Base-by-base conservation (phyloP, 768 basidiomycete genomes). In the Arthromyces matolae region DNA sequence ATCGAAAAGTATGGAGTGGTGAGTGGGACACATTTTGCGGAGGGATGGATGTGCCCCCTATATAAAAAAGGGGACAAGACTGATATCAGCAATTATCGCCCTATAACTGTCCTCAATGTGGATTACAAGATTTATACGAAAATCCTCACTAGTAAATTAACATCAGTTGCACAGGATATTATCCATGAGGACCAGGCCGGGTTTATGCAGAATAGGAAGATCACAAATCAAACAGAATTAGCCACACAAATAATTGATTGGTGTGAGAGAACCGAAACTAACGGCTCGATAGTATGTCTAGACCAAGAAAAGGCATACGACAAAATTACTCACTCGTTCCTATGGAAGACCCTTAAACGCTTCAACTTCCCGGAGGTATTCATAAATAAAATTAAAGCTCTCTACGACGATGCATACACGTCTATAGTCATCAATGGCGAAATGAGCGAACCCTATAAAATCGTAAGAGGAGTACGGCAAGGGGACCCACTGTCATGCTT, bases 401-500 rank as follows among this genome's bases (percentile, higher is more conserved):
- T 61, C 5, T 61, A 61, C 23, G 12, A 31, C 14, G 42, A 51
- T 14, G 46, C 53, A 0, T 16, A 39, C 10, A 47, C 46, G 1
- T 16, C 4, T 16, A 16, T 51, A 5, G 41, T 54, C n/a, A 7
- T 54, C 0, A 54, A 54, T 22, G 49, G 50, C 2, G 14, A 36
- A 18, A n/a, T n/a, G n/a, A 43, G 9, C 46, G 9, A 38, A 22
- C 27, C 14, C 7, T 8, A 34, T 48, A 9, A 44, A 14, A 5
- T n/a, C n/a, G n/a, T n/a, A n/a, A 32, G 49, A 25, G 49, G 53
- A 10, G 49, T 54, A 1, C n/a, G 64, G 0, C 69, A 71, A 51
- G 69, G 71, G 0, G 68, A 72, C 53, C 70, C 70, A 0, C 59
- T 74, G 0, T 72, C 65, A 1, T 72, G 72, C 49, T 60, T 72